Conservation (phyloP, 768 basidiomycete species). For the Ramaria rubella region DNA sequence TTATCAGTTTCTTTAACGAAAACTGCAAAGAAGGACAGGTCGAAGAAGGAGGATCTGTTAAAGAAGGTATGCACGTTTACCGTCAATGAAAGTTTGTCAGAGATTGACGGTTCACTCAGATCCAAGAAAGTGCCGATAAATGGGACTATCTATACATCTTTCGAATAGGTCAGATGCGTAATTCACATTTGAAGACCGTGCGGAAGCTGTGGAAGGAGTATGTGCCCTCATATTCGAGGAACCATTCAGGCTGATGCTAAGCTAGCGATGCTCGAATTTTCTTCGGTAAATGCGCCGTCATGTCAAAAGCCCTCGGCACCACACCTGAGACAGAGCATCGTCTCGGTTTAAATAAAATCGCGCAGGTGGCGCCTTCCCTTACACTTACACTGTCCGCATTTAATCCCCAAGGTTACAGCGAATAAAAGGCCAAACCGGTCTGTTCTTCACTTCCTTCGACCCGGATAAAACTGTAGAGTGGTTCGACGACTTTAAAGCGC, state of each 20-base stretch:
- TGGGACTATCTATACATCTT: constrained; percentile 97
- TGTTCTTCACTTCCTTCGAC: constrained; percentile 86
- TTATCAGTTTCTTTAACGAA: constrained; percentile 83
- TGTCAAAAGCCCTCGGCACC: constrained; percentile 92
- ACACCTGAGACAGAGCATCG: constrained; percentile 83
- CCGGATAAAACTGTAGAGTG: constrained; percentile 90
- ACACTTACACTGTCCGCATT: neutral
- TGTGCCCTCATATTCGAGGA: constrained; percentile 21
- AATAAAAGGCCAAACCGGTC: constrained; percentile 91
- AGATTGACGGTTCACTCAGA: constrained; percentile 33
- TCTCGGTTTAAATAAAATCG: constrained; percentile 69
- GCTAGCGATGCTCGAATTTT: constrained; percentile 81
- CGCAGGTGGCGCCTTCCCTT: constrained; percentile 45
- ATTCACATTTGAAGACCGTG: constrained; percentile 89
- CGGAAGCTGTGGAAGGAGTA: constrained; percentile 91
- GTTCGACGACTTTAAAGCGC: constrained; percentile 86
- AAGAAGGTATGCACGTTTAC: constrained; percentile 50
- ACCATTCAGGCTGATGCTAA: neutral
- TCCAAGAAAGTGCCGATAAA: constrained; percentile 79
- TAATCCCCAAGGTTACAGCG: constrained; percentile 42
- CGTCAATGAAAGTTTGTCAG: neutral
- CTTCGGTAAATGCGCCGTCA: constrained; percentile 80
- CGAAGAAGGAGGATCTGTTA: constrained; percentile 81
- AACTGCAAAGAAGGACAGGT: constrained; percentile 87
- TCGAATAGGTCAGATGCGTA: constrained; percentile 92